Base-by-base conservation (phyloP, 345 rosid genomes). In the Camelina hispida region DNA sequence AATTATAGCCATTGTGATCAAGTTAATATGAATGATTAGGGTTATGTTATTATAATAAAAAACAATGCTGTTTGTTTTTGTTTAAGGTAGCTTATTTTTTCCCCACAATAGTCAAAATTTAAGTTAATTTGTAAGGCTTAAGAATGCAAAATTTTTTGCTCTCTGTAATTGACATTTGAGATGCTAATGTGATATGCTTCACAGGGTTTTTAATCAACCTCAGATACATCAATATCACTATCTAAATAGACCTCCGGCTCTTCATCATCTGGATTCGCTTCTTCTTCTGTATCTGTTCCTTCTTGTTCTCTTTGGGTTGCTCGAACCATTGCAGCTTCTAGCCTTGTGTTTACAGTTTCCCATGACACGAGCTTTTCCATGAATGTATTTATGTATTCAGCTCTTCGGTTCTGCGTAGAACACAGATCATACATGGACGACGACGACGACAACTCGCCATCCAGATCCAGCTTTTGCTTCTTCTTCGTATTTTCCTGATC, bases 181-280 rank as follows among this genome's bases (percentile, higher is more conserved):
- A 73, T 48, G 40, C 69, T 66, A 78, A 60, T 72, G 68, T 59
- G 44, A 42, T 14, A 40, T 78, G 38, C 10, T 50, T 38, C 47
- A 37, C 69, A 35, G 30, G 30, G 30, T 28, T 52, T 78, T 70
- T 74, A 89, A 17, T 87, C 88, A 38, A 62, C 80, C 59, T 84
- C 87, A 9, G 83, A 81, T 44, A 80, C 88, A 66, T 85, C 90
- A 7, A 52, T 71, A 9, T 82, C 82, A 72, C 83, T 76, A 58
- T 85, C 83, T 66, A 81, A 48, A 72, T 76, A 81, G 58, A 77
- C 71, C 59, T 72, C 81, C 16, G 80, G 71, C 47, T 63, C 77
- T 82, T 83, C 83, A 13, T 61, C 69, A 40, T 78, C 83, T 8
- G 56, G 58, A 17, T 15, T 54, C 48, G 71, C 62, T 35, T 72